Evolutionary conservation across 345 rosid genomes (phyloP), one percentile per base, ranked within the genome.

Genomic region (Corchorus olitorius): DNA sequence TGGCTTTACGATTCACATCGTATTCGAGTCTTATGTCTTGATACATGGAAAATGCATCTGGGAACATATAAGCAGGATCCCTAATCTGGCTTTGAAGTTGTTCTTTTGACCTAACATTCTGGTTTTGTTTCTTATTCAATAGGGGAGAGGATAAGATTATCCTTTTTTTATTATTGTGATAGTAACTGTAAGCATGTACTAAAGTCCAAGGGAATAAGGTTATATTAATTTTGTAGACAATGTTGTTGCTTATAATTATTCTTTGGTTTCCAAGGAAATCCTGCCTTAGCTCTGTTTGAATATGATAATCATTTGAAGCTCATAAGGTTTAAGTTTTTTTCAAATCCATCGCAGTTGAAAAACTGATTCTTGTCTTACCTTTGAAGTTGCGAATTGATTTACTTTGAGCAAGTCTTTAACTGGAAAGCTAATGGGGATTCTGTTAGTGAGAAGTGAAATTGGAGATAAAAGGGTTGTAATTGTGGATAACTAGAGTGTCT

Each of bases 21-120:
- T 69, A 39, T 75, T 70, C 22, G 58, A 70, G 70, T 69, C 78
- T n/a, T 65, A 14, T 79, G 7, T 72, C 54, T 68, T 56, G 70
- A 68, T 77, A 50, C 62, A 75, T 54, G 61, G 70, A 33, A 70
- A 82, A 76, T 65, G 78, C 76, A 77, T 77, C 70, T 74, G 73
- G 75, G 62, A 61, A 71, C 69, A 49, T 37, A 52, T 62, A 63
- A 43, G 64, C 39, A 78, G 79, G 83, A 86, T 77, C 86, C 82
- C 84, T 83, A 83, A 79, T 83, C 85, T 71, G 73, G 46, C 14
- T 35, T 77, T 72, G 48, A 61, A 65, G 17, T 75, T 14, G 4
- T 65, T 60, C 45, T 35, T 75, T 78, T 53, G 53, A 33, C 63
- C 77, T 49, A 75, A 43, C 49, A 67, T 45, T 79, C 48, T 75